Evolutionary conservation across 805 yeast species (phyloP), one percentile per base, ranked within the genome.

Genomic region (Candida suzukii): DNA sequence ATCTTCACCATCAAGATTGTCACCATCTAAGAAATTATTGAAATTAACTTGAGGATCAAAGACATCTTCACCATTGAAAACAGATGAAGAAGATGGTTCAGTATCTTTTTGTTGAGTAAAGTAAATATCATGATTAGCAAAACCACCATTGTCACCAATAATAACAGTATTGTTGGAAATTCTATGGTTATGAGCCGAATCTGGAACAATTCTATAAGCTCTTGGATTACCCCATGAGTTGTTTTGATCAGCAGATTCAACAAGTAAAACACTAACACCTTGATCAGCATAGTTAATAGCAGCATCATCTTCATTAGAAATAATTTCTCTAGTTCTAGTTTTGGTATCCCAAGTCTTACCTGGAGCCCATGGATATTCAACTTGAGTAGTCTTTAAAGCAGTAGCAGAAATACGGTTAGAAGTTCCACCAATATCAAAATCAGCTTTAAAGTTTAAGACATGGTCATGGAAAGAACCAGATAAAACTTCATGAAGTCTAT

Each of bases 401-500:
- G 43, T 42, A n/a, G 43, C 39, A 2, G 54, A 24, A 17, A 53
- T 26, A 25, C 48, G 49, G 44, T 56, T 56, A 25, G 46, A 39
- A 14, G 46, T 40, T n/a, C 60, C 60, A 38, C 44, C 60, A 43
- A 56, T 50, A 37, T 56, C 60, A 13, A 56, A 43, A 39, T 56
- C 60, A 24, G 53, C 58, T 44, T 56, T 56, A 17, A 28, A 39
- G 35, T 47, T 54, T 13, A 55, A 17, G 10, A 51, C 57, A 30
- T 55, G 60, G 32, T 55, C 60, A 27, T 55, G 60, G 56, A 56
- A 54, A 18, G 60, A 56, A 29, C 59, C 60, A 6, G 57, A 46
- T n/a, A 56, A 31, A 4, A 49, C 47, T 37, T 56, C 48, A 37
- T 47, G 48, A 34, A 56, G 40, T 35, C 32, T 45, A 41, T 50